These are phyloP conservation scores for Geotrichum cucujoidarum DNA, from an alignment of 1,139 yeast genomes.

Conservation along the genomic window DNA sequence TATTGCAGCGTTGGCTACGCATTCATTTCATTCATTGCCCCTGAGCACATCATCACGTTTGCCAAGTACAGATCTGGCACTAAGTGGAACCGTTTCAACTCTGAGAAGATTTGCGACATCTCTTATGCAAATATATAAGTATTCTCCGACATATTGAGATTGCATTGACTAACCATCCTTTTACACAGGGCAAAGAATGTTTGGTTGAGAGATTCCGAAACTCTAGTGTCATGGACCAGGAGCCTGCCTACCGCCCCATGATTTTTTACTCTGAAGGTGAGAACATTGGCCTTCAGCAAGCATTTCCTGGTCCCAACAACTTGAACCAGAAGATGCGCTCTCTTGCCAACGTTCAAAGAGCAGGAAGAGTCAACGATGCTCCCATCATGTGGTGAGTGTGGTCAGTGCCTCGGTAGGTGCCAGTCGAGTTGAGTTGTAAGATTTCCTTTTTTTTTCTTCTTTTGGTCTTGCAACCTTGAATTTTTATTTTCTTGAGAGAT, in stretches of 20 bases:
- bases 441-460: no score
- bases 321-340: conserved; percentile 37
- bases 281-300: conserved; percentile 38
- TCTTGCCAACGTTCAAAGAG: conserved; percentile 34
- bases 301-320: conserved; percentile 39
- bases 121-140: conserved; percentile 46
- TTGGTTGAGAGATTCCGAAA: conserved; percentile 46
- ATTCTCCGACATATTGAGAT: not conserved
- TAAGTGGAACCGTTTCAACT: conserved; percentile 45
- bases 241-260: conserved; percentile 43
- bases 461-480: no score
- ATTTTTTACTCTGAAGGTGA: conserved; percentile 41
- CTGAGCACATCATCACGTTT: conserved; percentile 43
- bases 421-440: no score
- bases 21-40: conserved; percentile 45
- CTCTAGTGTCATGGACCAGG: conserved; percentile 48
- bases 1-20: conserved; percentile 49
- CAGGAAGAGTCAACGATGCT: conserved; percentile 26
- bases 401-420: no score
- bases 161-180: conserved; percentile 16
- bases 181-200: conserved; percentile 43
- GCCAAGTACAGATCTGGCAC: conserved; percentile 45
- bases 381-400: no score
- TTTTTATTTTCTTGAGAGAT: no score
- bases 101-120: conserved; percentile 47